Percentiles rank a stretch among this genome's conserved stretches.
Conservation (phyloP, 1,139 yeast species). For the Candida sp. region DNA sequence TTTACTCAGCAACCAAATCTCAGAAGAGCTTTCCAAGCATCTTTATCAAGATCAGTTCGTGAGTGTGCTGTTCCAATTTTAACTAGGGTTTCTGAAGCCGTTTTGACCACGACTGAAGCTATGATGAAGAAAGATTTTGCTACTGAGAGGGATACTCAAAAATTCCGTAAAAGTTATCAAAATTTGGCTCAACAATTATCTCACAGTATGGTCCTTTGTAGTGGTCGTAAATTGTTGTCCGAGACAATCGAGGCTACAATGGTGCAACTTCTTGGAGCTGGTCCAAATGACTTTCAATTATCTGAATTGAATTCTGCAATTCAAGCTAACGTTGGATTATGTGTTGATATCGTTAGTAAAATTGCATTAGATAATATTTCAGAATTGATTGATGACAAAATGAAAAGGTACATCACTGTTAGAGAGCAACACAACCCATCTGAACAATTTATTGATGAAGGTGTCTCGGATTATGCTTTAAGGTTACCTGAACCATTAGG, state of each 20-base stretch:
- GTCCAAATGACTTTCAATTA: slow-evolving; percentile 47
- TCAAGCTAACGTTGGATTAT: slow-evolving; percentile 77
- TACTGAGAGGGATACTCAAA: slow-evolving; percentile 74
- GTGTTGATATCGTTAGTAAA: slow-evolving; percentile 77
- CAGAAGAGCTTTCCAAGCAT: slow-evolving; percentile 77
- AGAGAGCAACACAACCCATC: slow-evolving; percentile 48
- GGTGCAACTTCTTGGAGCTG: slow-evolving; percentile 41
- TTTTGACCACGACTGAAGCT: slow-evolving; percentile 83
- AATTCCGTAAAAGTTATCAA: slow-evolving; percentile 76
- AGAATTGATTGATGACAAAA: slow-evolving; percentile 79
- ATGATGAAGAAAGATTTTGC: slow-evolving; percentile 90
- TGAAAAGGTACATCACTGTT: slow-evolving; percentile 62
- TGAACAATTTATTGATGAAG: slow-evolving; percentile 65
- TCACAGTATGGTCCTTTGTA: slow-evolving; percentile 46
- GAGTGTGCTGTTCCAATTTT: slow-evolving; percentile 91
- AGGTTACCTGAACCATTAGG: slow-evolving; percentile 89
- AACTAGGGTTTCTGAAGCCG: slow-evolving; percentile 87
- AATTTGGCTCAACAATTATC: slow-evolving; percentile 42
- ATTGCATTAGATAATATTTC: slow-evolving; percentile 86
- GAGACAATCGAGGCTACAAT: slow-evolving; percentile 48
- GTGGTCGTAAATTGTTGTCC: slow-evolving; percentile 42
- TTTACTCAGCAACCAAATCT: slow-evolving; percentile 77
- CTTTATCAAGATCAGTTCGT: slow-evolving; percentile 82
- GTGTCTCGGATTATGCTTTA: slow-evolving; percentile 67
- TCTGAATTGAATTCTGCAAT: slow-evolving; percentile 78